phyloP scores from a whole-genome alignment of 805 yeast species.

The Phaffomyces opuntiae region DNA sequence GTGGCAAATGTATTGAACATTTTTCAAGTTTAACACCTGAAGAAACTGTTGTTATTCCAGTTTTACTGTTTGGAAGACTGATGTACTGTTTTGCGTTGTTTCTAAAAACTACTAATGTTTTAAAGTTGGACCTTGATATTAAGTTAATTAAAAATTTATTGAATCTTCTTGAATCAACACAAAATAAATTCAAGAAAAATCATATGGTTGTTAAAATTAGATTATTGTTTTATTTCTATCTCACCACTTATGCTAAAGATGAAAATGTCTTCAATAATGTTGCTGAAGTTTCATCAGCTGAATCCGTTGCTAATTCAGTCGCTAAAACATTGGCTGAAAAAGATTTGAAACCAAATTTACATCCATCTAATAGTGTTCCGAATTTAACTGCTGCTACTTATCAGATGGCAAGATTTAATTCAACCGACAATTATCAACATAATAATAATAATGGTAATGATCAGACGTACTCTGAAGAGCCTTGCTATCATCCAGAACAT shows the following conservation, averaged over 20 bases:
- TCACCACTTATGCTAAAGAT: slow-evolving; percentile 23
- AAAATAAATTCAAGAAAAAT: slow-evolving; percentile 11
- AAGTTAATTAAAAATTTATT: slow-evolving; percentile 11
- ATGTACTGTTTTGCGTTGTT: slow-evolving; percentile 23
- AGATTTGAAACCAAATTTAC: neutral
- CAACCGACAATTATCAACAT: neutral
- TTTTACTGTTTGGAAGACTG: slow-evolving; percentile 20
- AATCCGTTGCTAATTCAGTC: slow-evolving; percentile 9
- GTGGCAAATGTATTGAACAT: slow-evolving; percentile 13
- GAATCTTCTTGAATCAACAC: slow-evolving; percentile 12
- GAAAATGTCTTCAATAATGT: slow-evolving; percentile 18
- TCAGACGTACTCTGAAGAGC: neutral
- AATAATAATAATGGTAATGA: neutral
- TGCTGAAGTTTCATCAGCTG: slow-evolving; percentile 10
- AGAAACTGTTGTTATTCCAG: slow-evolving; percentile 14
- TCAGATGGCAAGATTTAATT: neutral
- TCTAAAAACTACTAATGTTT: slow-evolving; percentile 17
- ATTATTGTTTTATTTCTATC: slow-evolving; percentile 20
- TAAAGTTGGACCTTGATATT: slow-evolving; percentile 16
- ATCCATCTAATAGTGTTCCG: slow-evolving; percentile 4
- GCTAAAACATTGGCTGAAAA: neutral
- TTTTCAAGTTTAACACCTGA: slow-evolving; percentile 13
- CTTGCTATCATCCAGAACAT: neutral
- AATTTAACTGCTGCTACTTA: neutral
- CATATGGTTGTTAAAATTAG: slow-evolving; percentile 19